A percentile compares a stretch with the other conserved stretches of the same genome.
phyloP scores from a whole-genome alignment of 495 filamentous ascomycete genomes.

The Extremus antarcticus region DNA sequence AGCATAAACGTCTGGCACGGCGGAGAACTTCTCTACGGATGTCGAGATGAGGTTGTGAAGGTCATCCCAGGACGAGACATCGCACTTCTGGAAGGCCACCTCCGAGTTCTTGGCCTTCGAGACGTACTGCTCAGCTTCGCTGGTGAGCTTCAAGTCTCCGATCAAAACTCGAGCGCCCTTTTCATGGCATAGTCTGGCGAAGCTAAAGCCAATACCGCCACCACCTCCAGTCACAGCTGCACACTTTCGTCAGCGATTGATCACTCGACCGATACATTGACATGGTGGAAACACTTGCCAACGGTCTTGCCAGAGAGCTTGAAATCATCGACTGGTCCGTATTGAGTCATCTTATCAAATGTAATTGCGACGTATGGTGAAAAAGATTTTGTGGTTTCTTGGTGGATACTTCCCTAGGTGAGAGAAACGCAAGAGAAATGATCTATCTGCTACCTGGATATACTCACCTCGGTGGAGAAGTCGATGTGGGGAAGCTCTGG shows the following conservation, averaged over 20 bases:
- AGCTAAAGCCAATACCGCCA: constrained; percentile 23
- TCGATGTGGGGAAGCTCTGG: background rate
- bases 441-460: no score
- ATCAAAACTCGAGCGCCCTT: constrained; percentile 25
- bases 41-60: constrained; percentile 23
- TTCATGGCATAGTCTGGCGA: constrained; percentile 21
- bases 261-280: background rate
- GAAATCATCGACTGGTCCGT: constrained; percentile 3
- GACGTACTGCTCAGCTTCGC: constrained; percentile 20
- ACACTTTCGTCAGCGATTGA: background rate
- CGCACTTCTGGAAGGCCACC: constrained; percentile 25
- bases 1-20: constrained; percentile 8
- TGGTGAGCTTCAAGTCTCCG: constrained; percentile 25
- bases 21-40: constrained; percentile 25
- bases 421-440: no score
- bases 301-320: constrained; percentile 3
- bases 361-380: no score
- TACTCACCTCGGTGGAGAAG: background rate
- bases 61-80: constrained; percentile 26
- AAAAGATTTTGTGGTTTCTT: no score
- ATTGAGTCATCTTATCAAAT: constrained; percentile 5
- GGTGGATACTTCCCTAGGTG: no score
- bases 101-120: constrained; percentile 2
- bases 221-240: constrained; percentile 3
- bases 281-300: no score